Conservation (phyloP, 306 rosid species). For the Trichosanthes cucumerina region DNA sequence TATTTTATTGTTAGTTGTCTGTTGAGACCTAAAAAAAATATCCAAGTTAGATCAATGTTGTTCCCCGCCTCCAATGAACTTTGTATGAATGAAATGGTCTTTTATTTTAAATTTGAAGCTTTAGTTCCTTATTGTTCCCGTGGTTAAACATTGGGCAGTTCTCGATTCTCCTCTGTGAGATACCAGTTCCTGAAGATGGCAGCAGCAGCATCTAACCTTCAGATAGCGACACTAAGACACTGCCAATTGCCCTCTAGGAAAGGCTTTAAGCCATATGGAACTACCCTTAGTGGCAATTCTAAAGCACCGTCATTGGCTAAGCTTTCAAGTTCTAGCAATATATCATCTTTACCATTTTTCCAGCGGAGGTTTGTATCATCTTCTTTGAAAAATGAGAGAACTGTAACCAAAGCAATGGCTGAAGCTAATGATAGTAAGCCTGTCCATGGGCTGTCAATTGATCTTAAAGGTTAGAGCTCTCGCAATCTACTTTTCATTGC, state of each 20-base stretch:
- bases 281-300: conserved; percentile 17
- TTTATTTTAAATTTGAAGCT: background rate
- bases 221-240: conserved; percentile 47
- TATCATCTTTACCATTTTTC: conserved; percentile 35
- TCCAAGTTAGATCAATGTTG: background rate
- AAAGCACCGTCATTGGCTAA: conserved; percentile 37
- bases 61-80: background rate
- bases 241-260: conserved; percentile 31
- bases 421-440: conserved; percentile 39
- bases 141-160: conserved; percentile 21
- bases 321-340: conserved; percentile 46
- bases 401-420: conserved; percentile 46
- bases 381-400: conserved; percentile 28
- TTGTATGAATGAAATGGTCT: background rate
- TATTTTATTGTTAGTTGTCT: background rate
- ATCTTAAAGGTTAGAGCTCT: conserved; percentile 53
- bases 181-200: conserved; percentile 41
- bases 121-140: background rate
- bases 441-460: conserved; percentile 66
- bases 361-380: conserved; percentile 23
- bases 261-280: conserved; percentile 19
- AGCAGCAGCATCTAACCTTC: conserved; percentile 54
- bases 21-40: background rate
- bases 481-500: background rate
- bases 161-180: conserved; percentile 18